phyloP scores from a whole-genome alignment of 2,329 filamentous ascomycete genomes.

The Venturia oleaginea region DNA sequence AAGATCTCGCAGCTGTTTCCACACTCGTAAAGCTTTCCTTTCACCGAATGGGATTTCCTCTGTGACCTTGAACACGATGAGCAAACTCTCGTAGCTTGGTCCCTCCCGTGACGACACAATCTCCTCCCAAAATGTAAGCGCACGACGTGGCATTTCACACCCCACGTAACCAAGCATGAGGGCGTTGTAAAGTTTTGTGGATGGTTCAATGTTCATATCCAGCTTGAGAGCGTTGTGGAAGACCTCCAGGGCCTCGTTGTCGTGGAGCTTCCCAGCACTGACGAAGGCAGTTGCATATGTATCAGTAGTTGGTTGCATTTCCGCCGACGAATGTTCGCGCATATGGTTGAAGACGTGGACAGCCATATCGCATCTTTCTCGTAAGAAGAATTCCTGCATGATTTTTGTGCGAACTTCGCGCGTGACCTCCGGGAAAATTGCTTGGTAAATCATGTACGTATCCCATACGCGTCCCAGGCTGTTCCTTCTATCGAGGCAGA shows the following conservation, averaged over 20 bases:
- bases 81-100: slow-evolving; percentile 70
- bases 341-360: slow-evolving; percentile 85
- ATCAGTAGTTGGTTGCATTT: slow-evolving; percentile 57
- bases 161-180: slow-evolving; percentile 79
- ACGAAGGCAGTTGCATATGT: slow-evolving; percentile 73
- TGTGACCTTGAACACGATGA: slow-evolving; percentile 72
- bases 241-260: slow-evolving; percentile 58
- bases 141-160: slow-evolving; percentile 55
- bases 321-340: slow-evolving; percentile 61
- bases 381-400: slow-evolving; percentile 75
- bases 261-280: slow-evolving; percentile 55
- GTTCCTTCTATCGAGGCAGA: slow-evolving; percentile 57
- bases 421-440: slow-evolving; percentile 55
- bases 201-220: slow-evolving; percentile 69
- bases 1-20: slow-evolving; percentile 61
- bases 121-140: slow-evolving; percentile 73
- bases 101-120: slow-evolving; percentile 80
- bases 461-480: slow-evolving; percentile 55
- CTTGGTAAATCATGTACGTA: slow-evolving; percentile 47
- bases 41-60: slow-evolving; percentile 47
- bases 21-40: slow-evolving; percentile 47
- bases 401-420: slow-evolving; percentile 56
- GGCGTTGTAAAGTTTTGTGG: slow-evolving; percentile 69
- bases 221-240: slow-evolving; percentile 93
- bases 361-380: slow-evolving; percentile 74